Evolutionary conservation across 2,329 filamentous ascomycete genomes (phyloP).

Genomic region (Diaporthe batatas): DNA sequence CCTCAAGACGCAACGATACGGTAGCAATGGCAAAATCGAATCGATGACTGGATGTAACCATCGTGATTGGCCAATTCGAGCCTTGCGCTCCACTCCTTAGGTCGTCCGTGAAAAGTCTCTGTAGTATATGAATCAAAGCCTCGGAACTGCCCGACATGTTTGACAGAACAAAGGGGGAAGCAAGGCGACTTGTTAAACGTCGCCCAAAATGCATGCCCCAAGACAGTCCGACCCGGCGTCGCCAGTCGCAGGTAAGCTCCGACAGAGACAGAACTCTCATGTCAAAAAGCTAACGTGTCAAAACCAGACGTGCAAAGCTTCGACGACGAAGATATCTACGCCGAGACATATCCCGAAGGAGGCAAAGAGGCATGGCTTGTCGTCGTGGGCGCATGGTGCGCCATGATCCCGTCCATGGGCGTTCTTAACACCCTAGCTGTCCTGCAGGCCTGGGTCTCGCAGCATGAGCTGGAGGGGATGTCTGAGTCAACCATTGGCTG

Average conservation of each 20-base stretch:
- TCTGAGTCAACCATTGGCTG: conserved; percentile 81
- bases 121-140: conserved; percentile 1
- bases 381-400: conserved; percentile 84
- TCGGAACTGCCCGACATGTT: not conserved
- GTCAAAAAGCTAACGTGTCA: conserved; percentile 6
- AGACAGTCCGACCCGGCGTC: not conserved
- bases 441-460: conserved; percentile 83
- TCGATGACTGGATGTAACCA: not conserved
- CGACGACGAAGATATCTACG: not conserved
- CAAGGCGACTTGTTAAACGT: accelerated
- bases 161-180: not conserved
- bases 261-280: not conserved
- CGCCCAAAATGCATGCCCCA: not conserved
- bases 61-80: not conserved
- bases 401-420: conserved; percentile 81
- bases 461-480: conserved; percentile 78
- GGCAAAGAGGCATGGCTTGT: conserved; percentile 86
- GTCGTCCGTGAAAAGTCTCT: conserved; percentile 3
- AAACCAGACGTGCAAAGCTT: not conserved
- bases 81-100: not conserved
- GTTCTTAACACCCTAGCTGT: conserved; percentile 84
- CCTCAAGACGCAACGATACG: not conserved
- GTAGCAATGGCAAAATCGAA: not conserved
- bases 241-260: not conserved
- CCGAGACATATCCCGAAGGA: conserved; percentile 83